A percentile compares a stretch with the other conserved stretches of the same genome.
These are phyloP conservation scores for Xylaria sp. DNA, from an alignment of 2,329 filamentous ascomycete genomes.

Conservation along the genomic window DNA sequence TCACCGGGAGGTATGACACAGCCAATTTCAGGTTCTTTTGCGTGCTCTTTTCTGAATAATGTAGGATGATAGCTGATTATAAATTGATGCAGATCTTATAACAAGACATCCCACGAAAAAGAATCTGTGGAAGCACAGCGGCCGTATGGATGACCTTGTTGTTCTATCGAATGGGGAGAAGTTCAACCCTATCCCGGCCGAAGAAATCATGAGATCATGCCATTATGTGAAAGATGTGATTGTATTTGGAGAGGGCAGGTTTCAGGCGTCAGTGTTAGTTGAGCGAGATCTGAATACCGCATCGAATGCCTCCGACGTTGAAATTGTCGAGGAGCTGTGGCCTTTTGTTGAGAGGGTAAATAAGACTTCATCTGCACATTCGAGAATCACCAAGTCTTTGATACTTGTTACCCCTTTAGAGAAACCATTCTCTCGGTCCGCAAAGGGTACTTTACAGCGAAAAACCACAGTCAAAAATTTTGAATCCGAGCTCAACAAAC, in stretches of 20 bases:
- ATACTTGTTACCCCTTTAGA: slow-evolving; percentile 6
- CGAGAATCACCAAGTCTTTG: slow-evolving; percentile 20
- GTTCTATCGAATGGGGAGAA: slow-evolving; percentile 35
- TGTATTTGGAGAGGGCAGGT: slow-evolving; percentile 29
- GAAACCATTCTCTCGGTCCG: slow-evolving; percentile 26
- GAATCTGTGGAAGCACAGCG: slow-evolving; percentile 29
- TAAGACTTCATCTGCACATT: slow-evolving; percentile 19
- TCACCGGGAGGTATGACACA: slow-evolving; percentile 31
- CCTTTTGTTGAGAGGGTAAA: slow-evolving; percentile 30
- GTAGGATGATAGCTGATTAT: background rate
- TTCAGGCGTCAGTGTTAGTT: slow-evolving; percentile 27
- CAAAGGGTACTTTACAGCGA: slow-evolving; percentile 32
- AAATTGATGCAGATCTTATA: slow-evolving; percentile 59
- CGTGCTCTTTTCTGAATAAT: background rate
- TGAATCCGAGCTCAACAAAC: slow-evolving; percentile 16
- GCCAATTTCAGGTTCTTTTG: background rate
- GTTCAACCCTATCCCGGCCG: slow-evolving; percentile 28
- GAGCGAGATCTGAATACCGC: slow-evolving; percentile 17
- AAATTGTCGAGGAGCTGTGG: slow-evolving; percentile 25
- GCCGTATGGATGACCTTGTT: slow-evolving; percentile 28
- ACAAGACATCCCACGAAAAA: slow-evolving; percentile 20
- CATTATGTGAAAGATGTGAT: slow-evolving; percentile 25
- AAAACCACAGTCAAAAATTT: slow-evolving; percentile 22
- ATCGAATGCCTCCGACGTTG: background rate
- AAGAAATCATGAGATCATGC: slow-evolving; percentile 21